Conservation (phyloP, 352 stramenopile species). For the Phytophthora fragariae region DNA sequence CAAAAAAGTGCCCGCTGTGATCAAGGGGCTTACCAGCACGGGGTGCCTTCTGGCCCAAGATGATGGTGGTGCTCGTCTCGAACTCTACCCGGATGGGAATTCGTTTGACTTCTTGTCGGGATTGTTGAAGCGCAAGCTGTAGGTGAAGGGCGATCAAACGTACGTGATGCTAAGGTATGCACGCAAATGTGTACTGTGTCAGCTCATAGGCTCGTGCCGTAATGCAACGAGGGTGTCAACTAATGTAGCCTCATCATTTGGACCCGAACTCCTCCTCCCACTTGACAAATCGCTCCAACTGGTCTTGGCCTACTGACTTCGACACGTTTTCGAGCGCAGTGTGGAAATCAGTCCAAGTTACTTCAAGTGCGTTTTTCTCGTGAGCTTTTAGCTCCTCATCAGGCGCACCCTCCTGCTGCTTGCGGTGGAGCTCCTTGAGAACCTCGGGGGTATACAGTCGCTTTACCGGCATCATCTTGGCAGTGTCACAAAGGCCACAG, state of each 20-base stretch:
- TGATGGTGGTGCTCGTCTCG: slow-evolving; percentile 66
- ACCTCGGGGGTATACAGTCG: slow-evolving; percentile 77
- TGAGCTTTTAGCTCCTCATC: slow-evolving; percentile 52
- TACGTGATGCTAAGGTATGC: slow-evolving; percentile 3
- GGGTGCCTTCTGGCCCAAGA: slow-evolving; percentile 81
- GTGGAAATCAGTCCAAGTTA: slow-evolving; percentile 66
- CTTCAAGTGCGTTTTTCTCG: slow-evolving; percentile 62
- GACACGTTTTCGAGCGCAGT: slow-evolving; percentile 84
- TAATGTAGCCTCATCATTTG: slow-evolving; percentile 49
- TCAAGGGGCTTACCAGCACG: slow-evolving; percentile 82
- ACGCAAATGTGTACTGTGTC: slow-evolving; percentile 10
- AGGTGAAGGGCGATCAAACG: slow-evolving; percentile 6
- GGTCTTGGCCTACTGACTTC: slow-evolving; percentile 81
- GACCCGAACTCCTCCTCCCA: slow-evolving; percentile 89
- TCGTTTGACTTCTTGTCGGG: slow-evolving; percentile 91
- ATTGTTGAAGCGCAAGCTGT: slow-evolving; percentile 89
- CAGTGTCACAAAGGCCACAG: slow-evolving; percentile 61
- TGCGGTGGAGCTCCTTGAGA: slow-evolving; percentile 51
- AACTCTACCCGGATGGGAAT: slow-evolving; percentile 92
- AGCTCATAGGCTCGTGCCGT: neutral
- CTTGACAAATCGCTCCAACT: slow-evolving; percentile 78
- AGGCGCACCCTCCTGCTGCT: slow-evolving; percentile 54
- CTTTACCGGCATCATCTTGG: slow-evolving; percentile 87
- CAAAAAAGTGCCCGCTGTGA: slow-evolving; percentile 58
- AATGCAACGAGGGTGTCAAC: slow-evolving; percentile 1